Base-by-base conservation (phyloP, 176 grass and related monocot species). In the Rhipidocladum racemiflorum region DNA sequence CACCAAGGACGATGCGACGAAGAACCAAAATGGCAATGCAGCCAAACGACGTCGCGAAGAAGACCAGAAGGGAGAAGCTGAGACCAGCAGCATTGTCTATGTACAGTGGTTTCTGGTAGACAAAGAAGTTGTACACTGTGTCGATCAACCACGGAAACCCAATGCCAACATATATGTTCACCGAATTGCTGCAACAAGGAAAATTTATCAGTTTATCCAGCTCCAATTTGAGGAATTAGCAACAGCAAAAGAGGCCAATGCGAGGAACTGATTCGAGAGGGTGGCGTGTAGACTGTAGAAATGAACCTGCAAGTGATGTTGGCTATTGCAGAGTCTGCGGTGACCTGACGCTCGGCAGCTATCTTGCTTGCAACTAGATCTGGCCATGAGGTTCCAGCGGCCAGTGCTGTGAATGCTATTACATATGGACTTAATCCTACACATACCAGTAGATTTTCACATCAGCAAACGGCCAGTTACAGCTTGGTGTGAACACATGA, bases 281-380 rank as follows among this genome's bases (percentile, higher is more conserved):
- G 72, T 12, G 25, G 25, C 40, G 18, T 39, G 48, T 32, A 72
- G 9, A 51, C 14, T 39, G 48, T 32, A 72, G 9, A 51, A 53
- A 69, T 27, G 11, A 83, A 94, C 95, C 95, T 97, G 92, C 95
- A 97, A 76, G 90, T 97, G 77, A 97, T 97, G 79, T 97, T 97
- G 45, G 95, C 88, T 35, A 97, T 97, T 45, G 95, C 95, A 64
- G 95, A 97, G 86, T 97, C 90, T 46, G 95, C 95, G 1, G 92
- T 97, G 36, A 92, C 35, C 87, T 97, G 95, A 79, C 95, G 95
- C 81, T 97, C 92, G 44, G 95, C 92, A 67, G 95, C 95, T 77
- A 97, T 97, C 84, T 97, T 97, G 80, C 95, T 97, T 8, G 95
- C 95, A 70, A 97, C 90, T 63, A 97, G 76, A 89, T 97, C 95